Base-by-base conservation (phyloP, 1,139 yeast genomes). In the Geotrichum reessii region DNA sequence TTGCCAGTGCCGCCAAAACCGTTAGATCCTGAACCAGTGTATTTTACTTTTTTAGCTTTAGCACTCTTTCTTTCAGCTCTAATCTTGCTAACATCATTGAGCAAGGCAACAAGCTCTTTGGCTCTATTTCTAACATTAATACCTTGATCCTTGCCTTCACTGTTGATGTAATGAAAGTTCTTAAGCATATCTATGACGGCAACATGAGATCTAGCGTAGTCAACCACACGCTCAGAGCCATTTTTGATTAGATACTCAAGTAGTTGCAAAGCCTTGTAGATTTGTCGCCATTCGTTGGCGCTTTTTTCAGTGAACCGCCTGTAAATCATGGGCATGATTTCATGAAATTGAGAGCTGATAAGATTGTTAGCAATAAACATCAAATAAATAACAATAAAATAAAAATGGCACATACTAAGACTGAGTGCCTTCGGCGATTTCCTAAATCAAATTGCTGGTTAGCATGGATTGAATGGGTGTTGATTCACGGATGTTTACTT, bases 271-370 rank as follows among this genome's bases (percentile, higher is more conserved):
- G 97, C 85, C 75, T 93, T 93, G 77, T 93, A 93, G 63, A 93
- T 92, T 72, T 93, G 99, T 72, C 99, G 84, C 99, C 99, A 93
- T 75, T 93, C 98, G 70, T 85, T 87, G 57, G 97, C 96, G 6
- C 95, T 82, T 74, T 95, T 95, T 72, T 92, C 98, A 8, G 97
- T 90, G 74, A 92, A 91, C 63, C 98, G 81, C 68, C 55, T 25
- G 27, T 52, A 52, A 52, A 52, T 52, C 55, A 52, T 52, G 31
- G 79, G 77, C 80, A 76, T 76, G 62, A 76, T 74, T 61, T 76
- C 80, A 62, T 77, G 77, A 65, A 76, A 76, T 55, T 74, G 76
- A 40, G 74, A 61, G 61, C 73, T 74, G 64, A 58, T 57, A 59
- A 57, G 58, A 6, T 17, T 28, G 53, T 50, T 48, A 48, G 52